phyloP scores from a whole-genome alignment of 495 filamentous ascomycete species.

The Neurospora sublineolata region DNA sequence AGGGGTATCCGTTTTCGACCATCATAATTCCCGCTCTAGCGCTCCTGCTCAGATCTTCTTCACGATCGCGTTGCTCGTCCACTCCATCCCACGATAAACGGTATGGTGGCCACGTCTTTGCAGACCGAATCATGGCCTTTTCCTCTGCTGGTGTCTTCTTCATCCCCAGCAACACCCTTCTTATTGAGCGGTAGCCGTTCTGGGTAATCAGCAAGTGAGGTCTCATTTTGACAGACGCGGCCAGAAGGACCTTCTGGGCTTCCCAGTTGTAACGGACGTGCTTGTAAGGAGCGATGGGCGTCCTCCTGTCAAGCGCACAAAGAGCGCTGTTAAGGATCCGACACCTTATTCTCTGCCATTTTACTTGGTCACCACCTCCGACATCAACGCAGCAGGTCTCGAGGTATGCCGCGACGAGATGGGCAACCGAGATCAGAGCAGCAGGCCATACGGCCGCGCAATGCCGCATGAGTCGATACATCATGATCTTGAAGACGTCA shows the following conservation, averaged over 20 bases:
- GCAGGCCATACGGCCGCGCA: slow-evolving; percentile 23
- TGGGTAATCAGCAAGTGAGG: slow-evolving; percentile 25
- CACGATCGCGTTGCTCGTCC: slow-evolving; percentile 27
- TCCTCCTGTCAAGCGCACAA: slow-evolving; percentile 17
- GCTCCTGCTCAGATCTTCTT: slow-evolving; percentile 32
- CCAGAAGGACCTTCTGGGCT: slow-evolving; percentile 30
- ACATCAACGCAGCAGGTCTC: slow-evolving; percentile 11
- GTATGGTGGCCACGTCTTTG: slow-evolving; percentile 37
- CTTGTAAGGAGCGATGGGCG: slow-evolving; percentile 15
- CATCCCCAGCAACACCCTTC: slow-evolving; percentile 28
- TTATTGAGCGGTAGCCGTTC: slow-evolving; percentile 26
- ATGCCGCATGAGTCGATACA: slow-evolving; percentile 23
- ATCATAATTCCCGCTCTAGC: slow-evolving; percentile 27
- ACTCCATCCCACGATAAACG: slow-evolving; percentile 31
- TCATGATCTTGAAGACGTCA: slow-evolving; percentile 22
- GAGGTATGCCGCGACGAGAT: slow-evolving; percentile 25
- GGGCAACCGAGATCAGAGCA: slow-evolving; percentile 22
- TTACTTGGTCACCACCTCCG: neutral
- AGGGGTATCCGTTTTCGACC: slow-evolving; percentile 30
- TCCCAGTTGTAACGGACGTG: slow-evolving; percentile 33
- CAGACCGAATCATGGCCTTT: slow-evolving; percentile 22
- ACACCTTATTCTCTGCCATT: slow-evolving; percentile 13
- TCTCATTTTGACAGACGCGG: slow-evolving; percentile 22
- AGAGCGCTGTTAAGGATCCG: slow-evolving; percentile 27
- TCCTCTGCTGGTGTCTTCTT: slow-evolving; percentile 26